Evolutionary conservation across 139 green algal genomes (phyloP).

Genomic region (Coelastrella sp.): DNA sequence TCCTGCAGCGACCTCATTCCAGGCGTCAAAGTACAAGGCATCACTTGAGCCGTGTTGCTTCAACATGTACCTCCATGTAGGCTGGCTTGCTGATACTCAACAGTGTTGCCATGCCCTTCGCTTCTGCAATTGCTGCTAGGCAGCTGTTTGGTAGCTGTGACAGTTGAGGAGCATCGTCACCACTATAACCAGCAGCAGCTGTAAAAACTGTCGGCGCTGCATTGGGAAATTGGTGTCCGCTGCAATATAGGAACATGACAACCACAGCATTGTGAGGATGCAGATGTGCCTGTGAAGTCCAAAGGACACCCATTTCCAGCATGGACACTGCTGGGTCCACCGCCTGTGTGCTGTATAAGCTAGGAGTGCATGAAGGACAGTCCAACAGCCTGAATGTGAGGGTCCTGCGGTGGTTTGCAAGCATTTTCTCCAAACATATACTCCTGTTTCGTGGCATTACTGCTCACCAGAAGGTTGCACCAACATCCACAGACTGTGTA

Average conservation of each 20-base stretch:
- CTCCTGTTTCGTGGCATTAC: not conserved
- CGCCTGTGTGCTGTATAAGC: not conserved
- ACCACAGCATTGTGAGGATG: too few relatives aligned
- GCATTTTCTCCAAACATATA: too few relatives aligned
- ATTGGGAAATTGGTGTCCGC: not conserved
- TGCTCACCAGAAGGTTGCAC: not conserved
- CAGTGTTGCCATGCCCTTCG: not conserved
- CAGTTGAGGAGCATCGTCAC: not conserved
- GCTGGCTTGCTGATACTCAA: slow-evolving; percentile 8
- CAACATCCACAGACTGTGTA: not conserved
- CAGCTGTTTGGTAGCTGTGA: slow-evolving; percentile 21
- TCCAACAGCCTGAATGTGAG: too few relatives aligned
- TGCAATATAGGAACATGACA: not conserved
- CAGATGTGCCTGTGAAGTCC: too few relatives aligned
- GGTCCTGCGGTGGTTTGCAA: too few relatives aligned
- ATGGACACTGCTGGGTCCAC: not conserved
- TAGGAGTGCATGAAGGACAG: not conserved
- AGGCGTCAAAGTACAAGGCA: too few relatives aligned
- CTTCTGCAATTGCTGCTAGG: slow-evolving; percentile 9
- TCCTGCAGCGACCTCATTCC: too few relatives aligned
- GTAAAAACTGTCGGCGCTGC: not conserved
- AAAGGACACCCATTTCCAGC: not conserved
- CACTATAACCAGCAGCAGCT: not conserved
- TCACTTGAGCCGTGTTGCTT: too few relatives aligned
- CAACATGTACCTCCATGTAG: slow-evolving; percentile 37